Evolutionary conservation across 192 early-diverging fungal genomes (phyloP).

Genomic region (Coemansia sp.): DNA sequence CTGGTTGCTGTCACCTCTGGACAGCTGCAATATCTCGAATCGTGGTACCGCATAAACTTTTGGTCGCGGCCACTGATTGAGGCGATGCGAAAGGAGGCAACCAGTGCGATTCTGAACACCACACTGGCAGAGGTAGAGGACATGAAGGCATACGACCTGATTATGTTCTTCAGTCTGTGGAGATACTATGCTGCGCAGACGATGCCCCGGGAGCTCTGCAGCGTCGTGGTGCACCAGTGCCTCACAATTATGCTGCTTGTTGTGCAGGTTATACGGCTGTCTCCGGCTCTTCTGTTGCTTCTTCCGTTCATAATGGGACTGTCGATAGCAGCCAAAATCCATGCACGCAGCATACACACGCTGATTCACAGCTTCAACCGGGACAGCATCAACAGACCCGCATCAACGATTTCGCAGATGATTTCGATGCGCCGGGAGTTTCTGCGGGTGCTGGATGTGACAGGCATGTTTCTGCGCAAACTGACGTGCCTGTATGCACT

Average conservation of each 20-base stretch:
- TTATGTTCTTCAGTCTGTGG: neutral
- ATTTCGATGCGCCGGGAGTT: neutral
- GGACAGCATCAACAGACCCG: too few relatives aligned
- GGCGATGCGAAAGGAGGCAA: neutral
- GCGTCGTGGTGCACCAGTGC: neutral
- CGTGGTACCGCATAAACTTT: neutral
- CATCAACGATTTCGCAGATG: too few relatives aligned
- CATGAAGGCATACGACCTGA: neutral
- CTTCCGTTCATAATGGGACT: too few relatives aligned
- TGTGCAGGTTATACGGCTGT: neutral
- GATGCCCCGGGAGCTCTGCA: neutral
- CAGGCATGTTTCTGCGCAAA: neutral
- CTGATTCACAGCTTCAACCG: too few relatives aligned
- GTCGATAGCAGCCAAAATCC: too few relatives aligned
- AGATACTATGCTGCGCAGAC: neutral
- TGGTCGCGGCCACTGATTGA: conserved; percentile 4
- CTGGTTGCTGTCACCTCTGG: neutral
- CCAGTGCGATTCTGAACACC: conserved; percentile 2
- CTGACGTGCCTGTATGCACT: too few relatives aligned
- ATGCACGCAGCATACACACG: too few relatives aligned
- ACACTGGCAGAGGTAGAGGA: conserved; percentile 16
- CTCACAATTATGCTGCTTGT: neutral
- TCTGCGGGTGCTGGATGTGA: conserved; percentile 12
- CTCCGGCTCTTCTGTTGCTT: too few relatives aligned
- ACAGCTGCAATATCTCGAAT: conserved; percentile 7